phyloP scores from a whole-genome alignment of 176 grass and related monocot species.

The Chloris gayana region DNA sequence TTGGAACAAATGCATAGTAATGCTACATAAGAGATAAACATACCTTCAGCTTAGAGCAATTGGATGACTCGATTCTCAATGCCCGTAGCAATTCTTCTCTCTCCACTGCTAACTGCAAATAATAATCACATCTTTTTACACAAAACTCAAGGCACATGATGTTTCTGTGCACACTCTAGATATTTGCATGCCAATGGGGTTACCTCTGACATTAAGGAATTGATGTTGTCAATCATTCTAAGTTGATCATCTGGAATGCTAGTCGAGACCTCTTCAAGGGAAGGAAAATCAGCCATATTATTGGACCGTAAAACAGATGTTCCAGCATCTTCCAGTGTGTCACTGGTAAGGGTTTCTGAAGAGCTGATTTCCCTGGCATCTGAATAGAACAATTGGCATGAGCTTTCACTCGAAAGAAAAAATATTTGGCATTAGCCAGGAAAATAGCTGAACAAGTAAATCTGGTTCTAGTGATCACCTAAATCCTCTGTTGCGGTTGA shows the following conservation, averaged over 20 bases:
- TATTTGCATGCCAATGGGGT: constrained; percentile 16
- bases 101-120: constrained; percentile 91
- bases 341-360: constrained; percentile 44
- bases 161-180: neutral
- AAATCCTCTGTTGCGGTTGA: constrained; percentile 88
- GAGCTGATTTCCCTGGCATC: constrained; percentile 51
- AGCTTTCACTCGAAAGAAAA: too few species aligned
- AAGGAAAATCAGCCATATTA: constrained; percentile 48
- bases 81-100: constrained; percentile 85
- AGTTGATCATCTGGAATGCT: constrained; percentile 72
- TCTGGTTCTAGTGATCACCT: constrained; percentile 51
- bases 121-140: constrained; percentile 18
- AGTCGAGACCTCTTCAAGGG: constrained; percentile 50
- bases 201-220: constrained; percentile 86
- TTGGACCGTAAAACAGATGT: constrained; percentile 47
- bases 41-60: constrained; percentile 99
- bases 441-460: constrained; percentile 15
- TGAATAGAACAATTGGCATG: constrained; percentile 46
- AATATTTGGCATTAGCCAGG: constrained; percentile 36
- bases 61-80: constrained; percentile 92
- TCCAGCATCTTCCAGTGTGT: constrained; percentile 54
- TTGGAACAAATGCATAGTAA: constrained; percentile 12
- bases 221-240: constrained; percentile 85
- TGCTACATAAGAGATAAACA: constrained; percentile 22
- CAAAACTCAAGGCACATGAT: constrained; percentile 24